Base-by-base conservation (phyloP, 352 stramenopile species). In the Globisporangium cederbergense region DNA sequence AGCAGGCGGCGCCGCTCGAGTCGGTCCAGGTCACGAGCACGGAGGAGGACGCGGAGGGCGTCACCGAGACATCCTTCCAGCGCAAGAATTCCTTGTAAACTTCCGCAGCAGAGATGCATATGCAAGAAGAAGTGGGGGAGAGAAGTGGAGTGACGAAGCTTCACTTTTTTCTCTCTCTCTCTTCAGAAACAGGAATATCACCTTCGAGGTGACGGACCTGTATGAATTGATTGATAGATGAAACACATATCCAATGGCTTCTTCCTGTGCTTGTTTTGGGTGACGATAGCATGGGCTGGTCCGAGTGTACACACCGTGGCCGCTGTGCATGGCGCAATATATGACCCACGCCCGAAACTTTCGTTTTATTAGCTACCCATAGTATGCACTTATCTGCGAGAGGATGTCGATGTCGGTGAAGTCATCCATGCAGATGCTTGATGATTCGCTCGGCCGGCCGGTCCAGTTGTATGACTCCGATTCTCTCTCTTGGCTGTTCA, bases 381-480 rank as follows among this genome's bases (percentile, higher is more conserved):
- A 76, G 53, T 74, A 77, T n/a, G 60, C 58, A 34, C 66, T 83
- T 50, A 80, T 72, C 47, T 88, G 78, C 32, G 78, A 89, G 20
- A 85, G 67, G 0, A 67, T 53, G 25, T 85, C 77, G 38, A 83
- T 77, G 53, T 86, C 78, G 3, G 78, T 78, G 13, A 86, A 60
- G 38, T 89, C 80, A n/a, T 88, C 80, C 4, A 81, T 76, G 20
- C 70, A 75, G n/a, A 86, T 72, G 46, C 77, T 87, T 14, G 72
- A 81, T 50, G 52, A n/a, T 7, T 70, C 58, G 28, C 65, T 70
- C 13, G 36, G 14, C 13, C 45, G 30, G 16, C 13, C 16, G 6
- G 49, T 52, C 65, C 59, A 70, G 16, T 18, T 57, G 50, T 62
- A 66, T 13, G 60, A 58, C 28, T 57, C 59, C 6, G 47, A 8